Evolutionary conservation across 208 protist species (phyloP).

Genomic region (Leishmania arabica): DNA sequence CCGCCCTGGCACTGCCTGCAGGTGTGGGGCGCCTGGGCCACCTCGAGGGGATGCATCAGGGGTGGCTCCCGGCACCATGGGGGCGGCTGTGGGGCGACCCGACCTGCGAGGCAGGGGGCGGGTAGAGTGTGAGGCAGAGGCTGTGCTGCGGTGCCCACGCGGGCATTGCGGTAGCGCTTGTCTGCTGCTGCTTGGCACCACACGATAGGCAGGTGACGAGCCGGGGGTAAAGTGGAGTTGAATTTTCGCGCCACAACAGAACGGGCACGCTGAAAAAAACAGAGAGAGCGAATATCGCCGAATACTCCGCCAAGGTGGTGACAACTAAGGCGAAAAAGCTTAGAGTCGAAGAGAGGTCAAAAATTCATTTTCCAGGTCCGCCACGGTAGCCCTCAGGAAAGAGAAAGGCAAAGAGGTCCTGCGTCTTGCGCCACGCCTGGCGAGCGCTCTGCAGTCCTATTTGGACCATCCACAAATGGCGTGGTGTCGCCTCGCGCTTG

Average conservation of each 20-base stretch:
- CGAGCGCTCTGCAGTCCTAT: constrained; percentile 21
- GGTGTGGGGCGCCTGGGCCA: background rate
- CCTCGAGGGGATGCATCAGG: background rate
- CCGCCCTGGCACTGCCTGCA: background rate
- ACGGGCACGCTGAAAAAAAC: background rate
- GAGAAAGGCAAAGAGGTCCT: constrained; percentile 32
- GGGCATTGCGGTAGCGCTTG: background rate
- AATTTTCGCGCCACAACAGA: background rate
- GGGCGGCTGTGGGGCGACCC: background rate
- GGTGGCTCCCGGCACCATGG: background rate
- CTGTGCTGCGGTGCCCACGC: background rate
- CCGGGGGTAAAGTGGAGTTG: background rate
- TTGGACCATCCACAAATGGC: constrained; percentile 19
- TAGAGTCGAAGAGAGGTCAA: background rate
- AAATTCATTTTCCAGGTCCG: constrained; percentile 34
- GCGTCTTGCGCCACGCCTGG: constrained; percentile 41
- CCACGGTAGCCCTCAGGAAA: constrained; percentile 39
- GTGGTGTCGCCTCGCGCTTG: constrained; percentile 21
- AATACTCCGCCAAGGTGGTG: background rate
- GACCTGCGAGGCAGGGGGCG: background rate
- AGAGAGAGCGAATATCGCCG: background rate
- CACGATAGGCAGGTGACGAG: background rate
- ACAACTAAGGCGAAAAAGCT: background rate
- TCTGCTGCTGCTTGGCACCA: background rate
- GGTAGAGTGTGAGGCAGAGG: background rate